Base-by-base conservation (phyloP, 345 rosid genomes). In the Hirschfeldia incana region DNA sequence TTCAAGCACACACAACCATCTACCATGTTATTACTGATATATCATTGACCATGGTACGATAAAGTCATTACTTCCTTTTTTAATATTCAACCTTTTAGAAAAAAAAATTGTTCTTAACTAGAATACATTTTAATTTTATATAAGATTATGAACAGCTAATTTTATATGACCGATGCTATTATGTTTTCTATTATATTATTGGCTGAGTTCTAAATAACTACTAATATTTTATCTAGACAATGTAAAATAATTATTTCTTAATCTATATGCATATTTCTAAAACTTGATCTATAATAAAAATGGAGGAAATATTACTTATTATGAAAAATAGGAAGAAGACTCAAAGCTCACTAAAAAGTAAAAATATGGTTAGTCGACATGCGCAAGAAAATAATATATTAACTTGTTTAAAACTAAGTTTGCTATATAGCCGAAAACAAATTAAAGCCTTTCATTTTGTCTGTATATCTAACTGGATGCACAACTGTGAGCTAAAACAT, bases 1-100 rank as follows among this genome's bases (percentile, higher is more conserved):
- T 5, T 29, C 46, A 9, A 39, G 46, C 46, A 9, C 4, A 39
- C 46, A 39, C 46, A 77, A 77, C 80, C n/a, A 63, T 69, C 68
- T 61, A 49, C 37, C 36, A 26, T 33, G 46, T 33, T 58, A 67
- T 16, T 67, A 46, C 16, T 10, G 4, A 21, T 66, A 55, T 65
- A 57, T 10, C 78, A 28, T 58, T 75, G 78, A 75, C 78, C 37
- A 53, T 34, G 30, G 0, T 32, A 53, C 60, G 32, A 11, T 1
- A 67, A 67, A 17, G 57, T 49, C n/a, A 6, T 49, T 49, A 21
- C 21, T 21, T 21, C 21, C 21, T 21, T 21, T 21, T 21, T 21
- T 21, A 21, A 21, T 21, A 21, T 21, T 21, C 21, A 21, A 21
- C 21, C 21, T 21, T 21, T 21, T 21, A 21, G 21, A 21, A 21